These are phyloP conservation scores for Dimargaris cristalligena DNA, from an alignment of 192 early-diverging fungal species.

Conservation along the genomic window DNA sequence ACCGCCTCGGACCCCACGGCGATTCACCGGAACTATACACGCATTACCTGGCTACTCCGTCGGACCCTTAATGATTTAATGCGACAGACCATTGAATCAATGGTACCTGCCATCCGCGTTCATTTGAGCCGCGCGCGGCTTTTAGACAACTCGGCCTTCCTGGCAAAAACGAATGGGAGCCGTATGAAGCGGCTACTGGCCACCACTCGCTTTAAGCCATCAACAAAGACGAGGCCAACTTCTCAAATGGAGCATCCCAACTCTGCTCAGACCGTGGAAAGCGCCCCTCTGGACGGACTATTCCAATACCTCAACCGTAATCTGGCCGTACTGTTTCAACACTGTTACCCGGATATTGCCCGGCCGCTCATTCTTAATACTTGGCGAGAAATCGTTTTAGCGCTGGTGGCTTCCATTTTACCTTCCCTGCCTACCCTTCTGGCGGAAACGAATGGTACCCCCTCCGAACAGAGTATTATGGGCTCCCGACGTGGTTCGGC, in stretches of 20 bases:
- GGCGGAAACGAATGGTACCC: too few relatives aligned
- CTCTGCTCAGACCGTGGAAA: neutral
- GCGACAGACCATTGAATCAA: neutral
- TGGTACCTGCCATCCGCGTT: neutral
- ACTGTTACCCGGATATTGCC: neutral
- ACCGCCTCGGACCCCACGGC: neutral
- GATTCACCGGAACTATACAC: neutral
- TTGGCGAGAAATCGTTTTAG: slow-evolving; percentile 3
- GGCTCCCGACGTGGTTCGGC: too few relatives aligned
- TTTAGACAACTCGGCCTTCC: neutral
- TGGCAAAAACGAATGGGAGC: neutral
- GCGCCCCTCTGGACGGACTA: neutral
- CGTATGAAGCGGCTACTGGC: neutral
- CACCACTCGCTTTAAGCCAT: neutral
- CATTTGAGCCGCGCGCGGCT: neutral
- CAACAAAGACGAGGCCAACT: too few relatives aligned
- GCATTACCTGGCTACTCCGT: neutral
- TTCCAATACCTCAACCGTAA: slow-evolving; percentile 2
- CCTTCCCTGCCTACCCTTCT: slow-evolving; percentile 1
- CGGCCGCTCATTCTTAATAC: neutral
- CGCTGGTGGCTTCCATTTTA: neutral
- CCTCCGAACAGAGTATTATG: too few relatives aligned
- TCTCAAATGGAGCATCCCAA: too few relatives aligned
- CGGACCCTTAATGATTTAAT: neutral
- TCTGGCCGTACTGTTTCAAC: slow-evolving; percentile 1